Evolutionary conservation across 2,329 filamentous ascomycete species (phyloP).

Genomic region (Dothiorella sarmentorum): DNA sequence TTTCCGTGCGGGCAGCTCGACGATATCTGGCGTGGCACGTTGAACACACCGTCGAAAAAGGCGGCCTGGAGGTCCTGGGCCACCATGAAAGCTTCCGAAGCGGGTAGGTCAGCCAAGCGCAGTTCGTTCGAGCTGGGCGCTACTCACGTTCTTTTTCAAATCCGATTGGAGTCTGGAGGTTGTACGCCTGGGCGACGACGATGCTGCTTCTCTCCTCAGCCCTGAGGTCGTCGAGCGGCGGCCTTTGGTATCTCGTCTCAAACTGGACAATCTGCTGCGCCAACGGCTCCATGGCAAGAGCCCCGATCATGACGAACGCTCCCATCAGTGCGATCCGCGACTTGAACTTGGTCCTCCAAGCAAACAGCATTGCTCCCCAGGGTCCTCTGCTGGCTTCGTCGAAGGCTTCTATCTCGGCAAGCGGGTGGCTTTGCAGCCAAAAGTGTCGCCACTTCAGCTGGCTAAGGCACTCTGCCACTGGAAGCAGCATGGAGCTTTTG

Average conservation of each 20-base stretch:
- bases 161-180: not conserved
- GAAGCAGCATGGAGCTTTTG: conserved; percentile 32
- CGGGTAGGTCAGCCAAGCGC: too few relatives aligned
- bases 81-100: not conserved
- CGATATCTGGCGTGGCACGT: not conserved
- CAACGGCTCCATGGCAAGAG: conserved; percentile 19
- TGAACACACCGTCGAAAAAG: conserved; percentile 3
- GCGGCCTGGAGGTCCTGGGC: not conserved
- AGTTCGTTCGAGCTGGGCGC: too few relatives aligned
- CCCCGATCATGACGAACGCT: conserved; percentile 10
- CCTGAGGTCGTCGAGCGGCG: not conserved
- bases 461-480: conserved; percentile 30
- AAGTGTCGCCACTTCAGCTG: conserved; percentile 39
- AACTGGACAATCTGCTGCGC: conserved; percentile 20
- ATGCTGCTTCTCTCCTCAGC: not conserved
- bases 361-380: not conserved
- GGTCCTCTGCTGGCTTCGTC: conserved; percentile 28
- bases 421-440: conserved; percentile 13
- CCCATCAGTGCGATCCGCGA: conserved; percentile 1
- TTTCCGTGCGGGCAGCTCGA: not conserved
- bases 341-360: not conserved
- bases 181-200: not conserved
- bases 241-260: not conserved
- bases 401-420: conserved; percentile 29
- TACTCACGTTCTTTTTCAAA: not conserved